A percentile compares a stretch with the other conserved stretches of the same genome.
Evolutionary conservation across 163 green algal genomes (phyloP).

Genomic region (Chlorella variabilis): DNA sequence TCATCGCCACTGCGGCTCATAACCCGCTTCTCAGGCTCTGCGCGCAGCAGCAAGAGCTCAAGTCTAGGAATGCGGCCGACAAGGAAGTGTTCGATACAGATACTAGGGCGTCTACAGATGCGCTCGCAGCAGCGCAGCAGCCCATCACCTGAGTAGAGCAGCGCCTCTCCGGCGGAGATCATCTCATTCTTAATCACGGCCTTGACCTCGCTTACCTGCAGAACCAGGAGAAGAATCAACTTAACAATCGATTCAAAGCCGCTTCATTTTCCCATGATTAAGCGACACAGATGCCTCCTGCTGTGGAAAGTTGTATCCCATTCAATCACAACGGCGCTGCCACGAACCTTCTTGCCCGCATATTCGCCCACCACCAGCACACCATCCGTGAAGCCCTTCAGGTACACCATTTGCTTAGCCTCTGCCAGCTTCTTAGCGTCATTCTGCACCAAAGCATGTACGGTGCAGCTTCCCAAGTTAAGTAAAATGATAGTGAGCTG

Average conservation of each 20-base stretch:
- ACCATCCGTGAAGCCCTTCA: constrained; percentile 99
- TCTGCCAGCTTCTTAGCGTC: constrained; percentile 96
- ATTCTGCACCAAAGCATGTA: constrained; percentile 76
- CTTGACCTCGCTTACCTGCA: constrained; percentile 86
- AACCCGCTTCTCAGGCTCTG: constrained; percentile 87
- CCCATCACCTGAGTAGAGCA: constrained; percentile 80
- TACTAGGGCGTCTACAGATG: too few species aligned
- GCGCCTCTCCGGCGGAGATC: constrained; percentile 70
- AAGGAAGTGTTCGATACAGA: too few species aligned
- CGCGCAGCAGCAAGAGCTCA: background rate
- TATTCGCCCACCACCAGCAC: constrained; percentile 91
- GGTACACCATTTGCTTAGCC: constrained; percentile 95
- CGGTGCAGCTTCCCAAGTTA: background rate
- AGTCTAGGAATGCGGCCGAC: too few species aligned
- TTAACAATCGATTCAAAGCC: too few species aligned
- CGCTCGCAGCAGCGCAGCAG: background rate
- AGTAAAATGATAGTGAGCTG: too few species aligned
- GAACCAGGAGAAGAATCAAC: background rate
- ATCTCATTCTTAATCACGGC: constrained; percentile 86
- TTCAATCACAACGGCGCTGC: background rate
- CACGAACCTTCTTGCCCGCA: constrained; percentile 83
- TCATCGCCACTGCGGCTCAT: constrained; percentile 93
- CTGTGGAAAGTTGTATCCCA: background rate
- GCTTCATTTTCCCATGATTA: too few species aligned
- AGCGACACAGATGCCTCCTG: too few species aligned